These are phyloP conservation scores for Fusarium solani-melongenae DNA, from an alignment of 2,329 filamentous ascomycete species.

Conservation along the genomic window DNA sequence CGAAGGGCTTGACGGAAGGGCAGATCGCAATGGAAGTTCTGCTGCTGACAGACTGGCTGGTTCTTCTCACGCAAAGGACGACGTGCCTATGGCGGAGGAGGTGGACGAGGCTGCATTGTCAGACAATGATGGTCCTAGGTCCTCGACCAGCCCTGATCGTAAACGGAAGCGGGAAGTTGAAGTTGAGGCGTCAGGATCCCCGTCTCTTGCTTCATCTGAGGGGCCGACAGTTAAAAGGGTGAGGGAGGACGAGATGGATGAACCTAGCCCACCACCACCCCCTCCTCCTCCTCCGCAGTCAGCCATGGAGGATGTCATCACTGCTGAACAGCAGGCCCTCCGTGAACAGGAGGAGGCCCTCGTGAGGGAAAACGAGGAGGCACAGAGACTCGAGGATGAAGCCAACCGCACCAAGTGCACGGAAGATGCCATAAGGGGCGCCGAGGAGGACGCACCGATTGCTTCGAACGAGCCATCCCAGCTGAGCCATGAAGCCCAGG, in stretches of 20 bases:
- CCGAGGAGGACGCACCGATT: slow-evolving; percentile 33
- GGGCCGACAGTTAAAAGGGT: slow-evolving; percentile 65
- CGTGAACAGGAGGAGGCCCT: slow-evolving; percentile 63
- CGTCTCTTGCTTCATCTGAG: slow-evolving; percentile 63
- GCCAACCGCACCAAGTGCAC: slow-evolving; percentile 47
- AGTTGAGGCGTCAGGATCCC: slow-evolving; percentile 51
- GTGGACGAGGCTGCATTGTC: slow-evolving; percentile 53
- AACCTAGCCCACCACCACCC: slow-evolving; percentile 56
- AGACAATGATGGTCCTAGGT: slow-evolving; percentile 58
- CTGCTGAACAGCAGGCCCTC: slow-evolving; percentile 58
- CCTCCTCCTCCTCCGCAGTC: slow-evolving; percentile 60
- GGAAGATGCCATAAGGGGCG: slow-evolving; percentile 39
- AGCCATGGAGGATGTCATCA: slow-evolving; percentile 49
- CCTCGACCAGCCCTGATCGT: slow-evolving; percentile 61
- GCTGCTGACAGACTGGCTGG: slow-evolving; percentile 31
- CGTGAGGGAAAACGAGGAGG: slow-evolving; percentile 65
- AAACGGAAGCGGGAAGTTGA: slow-evolving; percentile 72
- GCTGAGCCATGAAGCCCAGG: slow-evolving; percentile 13
- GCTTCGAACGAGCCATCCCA: slow-evolving; percentile 25
- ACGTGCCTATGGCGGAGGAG: slow-evolving; percentile 38
- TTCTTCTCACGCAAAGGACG: slow-evolving; percentile 29
- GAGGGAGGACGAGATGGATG: slow-evolving; percentile 58
- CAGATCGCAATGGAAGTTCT: slow-evolving; percentile 11
- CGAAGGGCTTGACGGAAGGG: slow-evolving; percentile 12
- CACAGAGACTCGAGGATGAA: slow-evolving; percentile 63